Evolutionary conservation across 768 basidiomycete genomes (phyloP).

Genomic region (Ramaria sp.): DNA sequence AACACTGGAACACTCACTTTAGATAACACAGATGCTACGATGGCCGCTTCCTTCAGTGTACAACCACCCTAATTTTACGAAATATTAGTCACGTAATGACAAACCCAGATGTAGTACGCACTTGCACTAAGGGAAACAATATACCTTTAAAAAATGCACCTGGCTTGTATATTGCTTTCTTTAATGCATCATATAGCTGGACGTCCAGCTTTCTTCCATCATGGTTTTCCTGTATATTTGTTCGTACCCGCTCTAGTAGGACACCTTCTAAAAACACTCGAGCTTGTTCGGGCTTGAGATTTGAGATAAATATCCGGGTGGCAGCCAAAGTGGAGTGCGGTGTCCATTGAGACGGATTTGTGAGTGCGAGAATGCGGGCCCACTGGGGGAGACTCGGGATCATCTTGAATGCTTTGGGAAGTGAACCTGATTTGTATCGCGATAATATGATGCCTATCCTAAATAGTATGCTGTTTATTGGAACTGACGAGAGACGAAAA

Average conservation of each 20-base stretch:
- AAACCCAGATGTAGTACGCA: constrained; percentile 26
- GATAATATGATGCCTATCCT: constrained; percentile 81
- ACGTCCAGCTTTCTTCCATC: constrained; percentile 69
- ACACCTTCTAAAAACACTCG: constrained; percentile 89
- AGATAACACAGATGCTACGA: constrained; percentile 83
- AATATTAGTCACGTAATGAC: neutral
- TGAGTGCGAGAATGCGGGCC: constrained; percentile 91
- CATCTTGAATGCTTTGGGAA: constrained; percentile 97
- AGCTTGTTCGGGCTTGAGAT: constrained; percentile 91
- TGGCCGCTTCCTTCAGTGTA: constrained; percentile 88
- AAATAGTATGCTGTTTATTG: neutral
- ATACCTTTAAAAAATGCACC: constrained; percentile 98
- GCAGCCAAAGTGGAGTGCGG: constrained; percentile 92
- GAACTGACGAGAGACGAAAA: neutral
- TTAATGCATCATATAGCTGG: constrained; percentile 90
- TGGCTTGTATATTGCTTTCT: constrained; percentile 89
- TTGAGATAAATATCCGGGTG: constrained; percentile 91
- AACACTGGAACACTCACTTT: constrained; percentile 92
- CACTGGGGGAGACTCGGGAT: constrained; percentile 92
- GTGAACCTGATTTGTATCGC: constrained; percentile 85
- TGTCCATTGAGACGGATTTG: constrained; percentile 88
- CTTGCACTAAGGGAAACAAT: constrained; percentile 90
- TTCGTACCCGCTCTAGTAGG: constrained; percentile 77
- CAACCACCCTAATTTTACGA: constrained; percentile 48
- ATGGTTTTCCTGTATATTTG: constrained; percentile 68